phyloP scores from a whole-genome alignment of 768 basidiomycete genomes.

The Mycena vulgaris region DNA sequence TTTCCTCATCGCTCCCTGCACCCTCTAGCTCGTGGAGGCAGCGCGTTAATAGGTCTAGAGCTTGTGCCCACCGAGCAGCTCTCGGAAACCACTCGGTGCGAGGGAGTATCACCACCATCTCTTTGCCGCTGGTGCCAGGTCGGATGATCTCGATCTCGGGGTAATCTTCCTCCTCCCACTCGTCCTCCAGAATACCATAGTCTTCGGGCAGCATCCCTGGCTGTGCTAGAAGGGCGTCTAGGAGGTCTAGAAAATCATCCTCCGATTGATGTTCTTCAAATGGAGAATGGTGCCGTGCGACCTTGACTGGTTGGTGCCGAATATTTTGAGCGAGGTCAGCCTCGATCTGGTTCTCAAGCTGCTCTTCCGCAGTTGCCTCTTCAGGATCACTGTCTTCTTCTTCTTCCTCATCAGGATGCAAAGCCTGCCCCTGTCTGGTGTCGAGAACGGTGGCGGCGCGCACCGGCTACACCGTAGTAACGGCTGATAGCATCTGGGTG shows the following conservation, averaged over 20 bases:
- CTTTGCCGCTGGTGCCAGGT: slow-evolving; percentile 22
- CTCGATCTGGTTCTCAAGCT: slow-evolving; percentile 17
- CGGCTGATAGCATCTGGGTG: slow-evolving; percentile 19
- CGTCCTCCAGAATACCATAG: slow-evolving; percentile 18
- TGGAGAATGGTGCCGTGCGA: slow-evolving; percentile 11
- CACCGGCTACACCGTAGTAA: slow-evolving; percentile 19
- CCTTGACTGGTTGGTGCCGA: slow-evolving; percentile 25
- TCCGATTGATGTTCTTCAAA: slow-evolving; percentile 1
- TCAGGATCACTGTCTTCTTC: neutral
- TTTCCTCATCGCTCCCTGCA: neutral
- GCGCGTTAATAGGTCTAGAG: slow-evolving; percentile 8
- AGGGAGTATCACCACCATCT: slow-evolving; percentile 4
- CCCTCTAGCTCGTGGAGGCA: neutral
- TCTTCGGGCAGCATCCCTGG: slow-evolving; percentile 10
- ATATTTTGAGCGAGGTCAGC: slow-evolving; percentile 4
- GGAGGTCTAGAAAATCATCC: neutral
- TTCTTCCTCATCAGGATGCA: neutral
- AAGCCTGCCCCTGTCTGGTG: slow-evolving; percentile 17
- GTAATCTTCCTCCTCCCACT: slow-evolving; percentile 27
- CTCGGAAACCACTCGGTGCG: slow-evolving; percentile 16
- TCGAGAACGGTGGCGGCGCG: neutral
- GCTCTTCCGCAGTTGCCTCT: neutral
- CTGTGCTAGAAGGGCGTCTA: neutral
- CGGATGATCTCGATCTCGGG: slow-evolving; percentile 16
- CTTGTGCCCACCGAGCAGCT: slow-evolving; percentile 13